Percentiles rank a stretch among this genome's conserved stretches.
Conservation (phyloP, 139 green algal genomes). For the Limnomonas spitsbergensis region DNA sequence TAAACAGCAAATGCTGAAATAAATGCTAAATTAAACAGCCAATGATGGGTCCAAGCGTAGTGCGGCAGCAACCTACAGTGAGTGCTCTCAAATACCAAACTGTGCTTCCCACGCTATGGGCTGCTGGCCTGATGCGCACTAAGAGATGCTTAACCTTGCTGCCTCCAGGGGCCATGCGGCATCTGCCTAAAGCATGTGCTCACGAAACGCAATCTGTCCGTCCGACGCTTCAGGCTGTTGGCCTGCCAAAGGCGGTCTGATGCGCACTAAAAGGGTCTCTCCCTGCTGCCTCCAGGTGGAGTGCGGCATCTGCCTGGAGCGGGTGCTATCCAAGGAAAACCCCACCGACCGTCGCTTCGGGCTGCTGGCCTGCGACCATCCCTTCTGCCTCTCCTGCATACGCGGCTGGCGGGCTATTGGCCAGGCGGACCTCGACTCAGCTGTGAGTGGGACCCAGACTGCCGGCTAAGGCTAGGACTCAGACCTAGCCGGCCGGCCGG, state of each 20-base stretch:
- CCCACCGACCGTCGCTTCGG: constrained; percentile 64
- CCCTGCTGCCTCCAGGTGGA: constrained; percentile 47
- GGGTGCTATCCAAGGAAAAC: constrained; percentile 34
- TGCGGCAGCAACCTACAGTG: background rate
- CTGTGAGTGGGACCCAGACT: no score
- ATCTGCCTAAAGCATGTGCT: no score
- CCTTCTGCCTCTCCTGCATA: constrained; percentile 86
- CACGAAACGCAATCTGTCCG: no score
- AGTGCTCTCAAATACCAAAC: background rate
- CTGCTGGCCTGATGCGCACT: background rate
- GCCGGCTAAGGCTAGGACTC: no score
- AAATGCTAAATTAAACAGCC: background rate
- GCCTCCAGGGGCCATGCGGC: no score
- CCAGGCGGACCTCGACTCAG: background rate
- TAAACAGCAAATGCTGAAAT: background rate
- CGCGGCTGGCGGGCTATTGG: constrained; percentile 64
- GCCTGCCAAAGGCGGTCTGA: no score
- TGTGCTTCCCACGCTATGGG: background rate
- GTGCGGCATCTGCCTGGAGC: constrained; percentile 80
- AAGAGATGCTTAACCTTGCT: no score
- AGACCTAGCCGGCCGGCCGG: no score
- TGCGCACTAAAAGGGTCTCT: no score
- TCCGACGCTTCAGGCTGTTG: no score
- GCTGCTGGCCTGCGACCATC: constrained; percentile 77
- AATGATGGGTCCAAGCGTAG: background rate